phyloP scores from a whole-genome alignment of 805 yeast genomes.

The Deakozyma indianensis region DNA sequence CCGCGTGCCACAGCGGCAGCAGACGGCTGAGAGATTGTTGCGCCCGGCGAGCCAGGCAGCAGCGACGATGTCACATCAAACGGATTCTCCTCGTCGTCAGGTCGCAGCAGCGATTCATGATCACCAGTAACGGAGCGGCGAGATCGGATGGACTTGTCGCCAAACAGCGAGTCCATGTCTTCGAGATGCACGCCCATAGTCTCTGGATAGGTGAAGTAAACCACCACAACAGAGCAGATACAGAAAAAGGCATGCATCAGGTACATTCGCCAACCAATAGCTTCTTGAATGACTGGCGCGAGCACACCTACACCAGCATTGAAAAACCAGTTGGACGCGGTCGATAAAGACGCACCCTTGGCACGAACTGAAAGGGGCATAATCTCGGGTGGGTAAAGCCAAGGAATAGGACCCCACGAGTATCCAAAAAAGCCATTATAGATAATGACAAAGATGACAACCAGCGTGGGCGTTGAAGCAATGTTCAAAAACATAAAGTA shows the following conservation, averaged over 20 bases:
- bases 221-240: constrained; percentile 56
- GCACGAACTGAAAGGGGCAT: constrained; percentile 75
- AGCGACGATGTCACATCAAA: constrained; percentile 3
- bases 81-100: constrained; percentile 4
- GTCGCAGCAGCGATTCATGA: constrained; percentile 11
- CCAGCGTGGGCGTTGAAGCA: constrained; percentile 47
- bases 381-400: constrained; percentile 79
- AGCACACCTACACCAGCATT: constrained; percentile 85
- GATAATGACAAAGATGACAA: constrained; percentile 61
- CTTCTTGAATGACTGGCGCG: constrained; percentile 73
- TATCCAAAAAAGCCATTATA: constrained; percentile 75
- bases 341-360: constrained; percentile 78
- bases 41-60: constrained; percentile 4
- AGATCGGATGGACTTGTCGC: constrained; percentile 34
- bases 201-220: constrained; percentile 67
- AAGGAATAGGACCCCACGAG: constrained; percentile 91
- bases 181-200: constrained; percentile 80
- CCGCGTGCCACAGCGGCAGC: constrained; percentile 14
- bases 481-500: constrained; percentile 39
- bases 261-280: constrained; percentile 67
- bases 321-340: constrained; percentile 89
- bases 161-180: constrained; percentile 85
- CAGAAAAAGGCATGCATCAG: constrained; percentile 72
- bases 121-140: constrained; percentile 11
- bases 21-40: constrained; percentile 14